Percentiles rank a stretch among this genome's conserved stretches.
phyloP scores from a whole-genome alignment of 345 rosid species.

The Mallotus nudiflorus region DNA sequence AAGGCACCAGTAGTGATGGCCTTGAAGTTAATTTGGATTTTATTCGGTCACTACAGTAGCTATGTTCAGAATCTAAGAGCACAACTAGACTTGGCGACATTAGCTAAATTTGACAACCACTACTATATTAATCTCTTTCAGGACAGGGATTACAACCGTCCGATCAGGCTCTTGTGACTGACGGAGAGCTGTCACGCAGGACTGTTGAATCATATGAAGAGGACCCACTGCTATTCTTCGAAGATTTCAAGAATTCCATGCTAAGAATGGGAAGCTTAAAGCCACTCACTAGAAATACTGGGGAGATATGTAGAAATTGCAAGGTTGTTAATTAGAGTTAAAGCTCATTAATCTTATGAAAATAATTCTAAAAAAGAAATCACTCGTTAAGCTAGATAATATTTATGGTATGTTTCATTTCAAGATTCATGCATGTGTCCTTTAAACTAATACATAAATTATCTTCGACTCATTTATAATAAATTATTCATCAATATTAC shows the following conservation, averaged over 20 bases:
- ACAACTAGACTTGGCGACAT: slow-evolving; percentile 64
- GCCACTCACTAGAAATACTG: slow-evolving; percentile 27
- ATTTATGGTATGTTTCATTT: not conserved
- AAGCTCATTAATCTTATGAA: not conserved
- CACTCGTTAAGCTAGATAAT: too few relatives aligned
- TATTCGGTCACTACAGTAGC: slow-evolving; percentile 61
- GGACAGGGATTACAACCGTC: slow-evolving; percentile 82
- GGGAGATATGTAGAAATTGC: slow-evolving; percentile 53
- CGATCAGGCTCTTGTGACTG: slow-evolving; percentile 61
- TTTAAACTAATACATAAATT: too few relatives aligned
- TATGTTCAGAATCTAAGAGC: slow-evolving; percentile 41
- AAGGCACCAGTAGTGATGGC: slow-evolving; percentile 32
- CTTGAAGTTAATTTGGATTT: slow-evolving; percentile 50
- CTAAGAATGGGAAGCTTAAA: slow-evolving; percentile 59
- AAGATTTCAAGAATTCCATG: slow-evolving; percentile 68
- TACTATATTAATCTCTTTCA: slow-evolving; percentile 70
- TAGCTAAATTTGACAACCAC: slow-evolving; percentile 79
- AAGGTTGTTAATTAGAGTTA: slow-evolving; percentile 38
- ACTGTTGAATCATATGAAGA: slow-evolving; percentile 55
- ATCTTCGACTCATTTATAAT: too few relatives aligned
- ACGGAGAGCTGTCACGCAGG: slow-evolving; percentile 45
- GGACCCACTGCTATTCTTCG: slow-evolving; percentile 52
- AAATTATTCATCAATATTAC: too few relatives aligned
- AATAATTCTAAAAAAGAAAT: too few relatives aligned
- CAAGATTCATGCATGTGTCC: not conserved